These are phyloP conservation scores for Paraurostyla sp. DNA, from an alignment of 73 alveolate species.

Conservation along the genomic window DNA sequence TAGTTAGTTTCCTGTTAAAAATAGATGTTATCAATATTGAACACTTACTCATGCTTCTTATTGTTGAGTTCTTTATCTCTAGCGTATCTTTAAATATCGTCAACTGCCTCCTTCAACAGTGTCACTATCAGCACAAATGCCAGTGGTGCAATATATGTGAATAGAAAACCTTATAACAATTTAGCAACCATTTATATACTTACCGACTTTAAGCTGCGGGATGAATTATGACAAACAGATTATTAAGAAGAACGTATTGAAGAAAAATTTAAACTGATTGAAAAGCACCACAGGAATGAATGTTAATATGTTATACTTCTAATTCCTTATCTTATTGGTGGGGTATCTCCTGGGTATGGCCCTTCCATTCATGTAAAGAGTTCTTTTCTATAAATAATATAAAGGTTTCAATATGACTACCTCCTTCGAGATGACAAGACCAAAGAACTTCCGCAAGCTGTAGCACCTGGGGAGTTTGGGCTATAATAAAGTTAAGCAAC, in stretches of 20 bases:
- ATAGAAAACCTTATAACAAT: constrained; percentile 87
- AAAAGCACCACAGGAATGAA: constrained; percentile 91
- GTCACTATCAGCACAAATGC: constrained; percentile 94
- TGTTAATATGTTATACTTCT: constrained; percentile 87
- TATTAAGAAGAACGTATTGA: constrained; percentile 89
- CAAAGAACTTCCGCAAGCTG: constrained; percentile 34
- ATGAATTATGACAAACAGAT: constrained; percentile 87
- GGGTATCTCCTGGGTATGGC: constrained; percentile 70
- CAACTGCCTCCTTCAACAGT: constrained; percentile 93
- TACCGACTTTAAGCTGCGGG: constrained; percentile 90
- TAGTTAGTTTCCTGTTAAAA: constrained; percentile 65
- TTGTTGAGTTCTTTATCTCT: constrained; percentile 90
- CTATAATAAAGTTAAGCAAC: neutral
- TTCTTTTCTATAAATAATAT: constrained; percentile 8
- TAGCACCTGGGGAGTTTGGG: constrained; percentile 41
- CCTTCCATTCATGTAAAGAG: constrained; percentile 40
- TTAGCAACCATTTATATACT: constrained; percentile 25
- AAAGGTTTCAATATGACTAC: constrained; percentile 10
- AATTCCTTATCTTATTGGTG: constrained; percentile 84
- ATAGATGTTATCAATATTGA: neutral
- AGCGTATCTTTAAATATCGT: constrained; percentile 89
- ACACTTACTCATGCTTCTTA: constrained; percentile 71
- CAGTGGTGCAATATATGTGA: constrained; percentile 96
- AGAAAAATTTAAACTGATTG: constrained; percentile 92
- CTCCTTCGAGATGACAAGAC: constrained; percentile 18